Base-by-base conservation (phyloP, 2,329 filamentous ascomycete species). In the Tolypocladium nubicola region DNA sequence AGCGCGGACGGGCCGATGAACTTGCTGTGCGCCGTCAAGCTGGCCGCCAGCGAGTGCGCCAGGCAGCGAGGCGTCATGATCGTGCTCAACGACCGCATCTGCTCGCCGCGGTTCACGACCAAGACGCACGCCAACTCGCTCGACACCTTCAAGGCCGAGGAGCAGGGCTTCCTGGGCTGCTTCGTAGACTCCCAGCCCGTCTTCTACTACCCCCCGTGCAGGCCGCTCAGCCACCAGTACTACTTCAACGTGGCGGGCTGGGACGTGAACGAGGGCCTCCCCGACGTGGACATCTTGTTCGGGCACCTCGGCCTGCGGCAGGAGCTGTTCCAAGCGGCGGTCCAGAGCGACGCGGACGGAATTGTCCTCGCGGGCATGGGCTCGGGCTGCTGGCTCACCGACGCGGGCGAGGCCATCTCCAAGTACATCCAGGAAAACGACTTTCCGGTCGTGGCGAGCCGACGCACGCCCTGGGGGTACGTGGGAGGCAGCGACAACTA, bases 1-100 rank as follows among this genome's bases (percentile, higher is more conserved):
- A 81, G 79, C 59, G 82, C 84, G 19, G 84, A 87, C 59, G 84
- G 84, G 0, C 82, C 82, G 19, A 76, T 82, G 64, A 86, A 87
- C 67, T 74, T 86, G 33, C 77, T 83, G 47, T 78, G 82, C 66
- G 80, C 82, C 14, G 81, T 84, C 1, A 81, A 77, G 0, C 71
- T 86, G 4, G 83, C 83, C 1, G 74, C 71, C 1, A 73, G 70
- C 38, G 68, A 74, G 1, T 67, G 68, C 2, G 79, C 79, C 1
- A 66, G 64, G 10, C 72, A 76, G 55, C 74, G 84, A 1, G 84
- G 83, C 45, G 75, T 79, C 19, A 79, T 87, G 76, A 75, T 85
- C 23, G 79, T 80, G 2, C 69, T 86, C 57, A 86, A 85, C 65
- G 83, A 86, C 67, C 79, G 82, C 57, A 85, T 86, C 62, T 76